These are phyloP conservation scores for Hansenula anomala DNA, from an alignment of 1,139 yeast species.

Conservation along the genomic window DNA sequence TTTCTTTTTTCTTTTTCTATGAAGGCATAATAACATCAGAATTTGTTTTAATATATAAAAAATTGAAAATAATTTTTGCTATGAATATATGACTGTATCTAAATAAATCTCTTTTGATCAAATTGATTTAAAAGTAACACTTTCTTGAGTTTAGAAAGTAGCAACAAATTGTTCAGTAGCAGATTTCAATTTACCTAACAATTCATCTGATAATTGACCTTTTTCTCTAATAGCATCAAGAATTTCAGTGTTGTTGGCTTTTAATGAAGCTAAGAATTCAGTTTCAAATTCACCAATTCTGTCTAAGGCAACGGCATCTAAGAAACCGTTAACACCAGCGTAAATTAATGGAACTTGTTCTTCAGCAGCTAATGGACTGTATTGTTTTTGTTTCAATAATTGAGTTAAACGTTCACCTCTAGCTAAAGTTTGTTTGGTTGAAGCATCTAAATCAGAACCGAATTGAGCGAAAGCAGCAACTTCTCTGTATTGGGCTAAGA, in stretches of 20 bases:
- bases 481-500: slow-evolving; percentile 99
- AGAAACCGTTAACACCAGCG: slow-evolving; percentile 99
- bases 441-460: slow-evolving; percentile 99
- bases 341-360: slow-evolving; percentile 98
- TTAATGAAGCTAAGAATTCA: slow-evolving; percentile 86
- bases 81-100: slow-evolving; percentile 4
- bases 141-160: slow-evolving; percentile 49
- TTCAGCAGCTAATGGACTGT: slow-evolving; percentile 95
- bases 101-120: no score
- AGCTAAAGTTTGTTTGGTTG: slow-evolving; percentile 97
- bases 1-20: slow-evolving; percentile 3
- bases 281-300: slow-evolving; percentile 90
- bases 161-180: slow-evolving; percentile 92
- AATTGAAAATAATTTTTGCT: background rate
- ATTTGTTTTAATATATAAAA: slow-evolving; percentile 1
- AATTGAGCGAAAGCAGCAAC: slow-evolving; percentile 99
- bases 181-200: slow-evolving; percentile 80
- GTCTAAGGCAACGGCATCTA: slow-evolving; percentile 81
- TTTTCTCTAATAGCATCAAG: slow-evolving; percentile 77
- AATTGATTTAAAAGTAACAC: background rate
- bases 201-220: slow-evolving; percentile 90
- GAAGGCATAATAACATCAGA: slow-evolving; percentile 4
- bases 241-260: slow-evolving; percentile 84
- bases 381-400: slow-evolving; percentile 97
- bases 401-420: slow-evolving; percentile 99